A percentile compares a stretch with the other conserved stretches of the same genome.
Conservation (phyloP, 116 monocot genomes). For the Papilionanthe hybrid region DNA sequence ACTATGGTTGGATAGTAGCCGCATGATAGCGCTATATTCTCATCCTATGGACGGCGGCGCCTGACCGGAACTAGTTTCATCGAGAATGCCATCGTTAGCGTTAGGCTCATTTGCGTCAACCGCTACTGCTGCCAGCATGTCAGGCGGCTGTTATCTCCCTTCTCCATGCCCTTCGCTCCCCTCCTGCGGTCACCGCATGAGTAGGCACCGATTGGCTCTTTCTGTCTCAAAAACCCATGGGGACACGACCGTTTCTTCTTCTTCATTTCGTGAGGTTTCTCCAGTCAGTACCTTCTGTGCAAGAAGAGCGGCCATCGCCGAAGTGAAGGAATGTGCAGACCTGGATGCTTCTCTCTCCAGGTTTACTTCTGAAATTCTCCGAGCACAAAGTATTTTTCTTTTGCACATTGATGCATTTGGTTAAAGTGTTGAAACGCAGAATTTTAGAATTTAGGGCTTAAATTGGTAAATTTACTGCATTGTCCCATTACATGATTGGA, state of each 20-base stretch:
- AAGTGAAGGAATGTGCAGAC: slow-evolving; percentile 34
- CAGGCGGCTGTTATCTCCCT: background rate
- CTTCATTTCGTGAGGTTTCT: slow-evolving; percentile 3
- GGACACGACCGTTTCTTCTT: slow-evolving; percentile 7
- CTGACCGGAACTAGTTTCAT: background rate
- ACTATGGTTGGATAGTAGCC: too few species aligned
- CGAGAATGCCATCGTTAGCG: background rate
- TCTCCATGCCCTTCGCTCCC: background rate
- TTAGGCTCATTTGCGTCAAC: background rate
- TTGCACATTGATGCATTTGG: background rate
- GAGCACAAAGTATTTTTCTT: background rate
- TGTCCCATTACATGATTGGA: background rate
- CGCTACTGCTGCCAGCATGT: background rate
- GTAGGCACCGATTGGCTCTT: background rate
- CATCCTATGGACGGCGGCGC: too few species aligned
- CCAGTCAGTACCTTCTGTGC: background rate
- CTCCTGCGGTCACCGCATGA: background rate
- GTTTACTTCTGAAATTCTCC: slow-evolving; percentile 16
- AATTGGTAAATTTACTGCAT: background rate
- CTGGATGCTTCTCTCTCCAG: slow-evolving; percentile 40
- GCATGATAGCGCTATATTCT: too few species aligned
- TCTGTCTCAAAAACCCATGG: slow-evolving; percentile 20
- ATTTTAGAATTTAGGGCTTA: background rate
- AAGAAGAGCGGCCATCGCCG: slow-evolving; percentile 42
- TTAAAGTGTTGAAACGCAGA: background rate